Evolutionary conservation across 1,284 basidiomycete species (phyloP).

Genomic region (Ceratorhiza oryzae-sativae): DNA sequence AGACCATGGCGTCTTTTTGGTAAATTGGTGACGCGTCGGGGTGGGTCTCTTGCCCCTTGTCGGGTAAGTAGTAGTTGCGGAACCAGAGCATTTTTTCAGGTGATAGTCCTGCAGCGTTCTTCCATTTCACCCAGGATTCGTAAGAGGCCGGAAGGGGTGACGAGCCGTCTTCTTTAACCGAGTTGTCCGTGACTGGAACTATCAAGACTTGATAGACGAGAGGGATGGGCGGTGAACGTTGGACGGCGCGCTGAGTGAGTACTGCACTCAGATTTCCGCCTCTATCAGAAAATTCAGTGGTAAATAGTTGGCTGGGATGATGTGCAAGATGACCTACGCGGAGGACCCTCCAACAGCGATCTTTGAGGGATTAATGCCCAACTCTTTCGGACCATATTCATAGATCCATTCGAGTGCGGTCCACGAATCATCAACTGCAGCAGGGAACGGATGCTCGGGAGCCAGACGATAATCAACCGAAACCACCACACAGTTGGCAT

Average conservation of each 20-base stretch:
- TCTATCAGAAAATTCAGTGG: background rate
- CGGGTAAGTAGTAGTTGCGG: slow-evolving; percentile 69
- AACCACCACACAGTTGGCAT: slow-evolving; percentile 55
- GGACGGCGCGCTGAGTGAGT: slow-evolving; percentile 66
- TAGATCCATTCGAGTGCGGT: slow-evolving; percentile 70
- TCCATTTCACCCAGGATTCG: slow-evolving; percentile 64
- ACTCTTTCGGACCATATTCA: slow-evolving; percentile 53
- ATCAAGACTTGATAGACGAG: slow-evolving; percentile 69
- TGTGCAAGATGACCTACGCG: slow-evolving; percentile 55
- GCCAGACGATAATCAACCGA: slow-evolving; percentile 78
- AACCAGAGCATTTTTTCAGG: slow-evolving; percentile 77
- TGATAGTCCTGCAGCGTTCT: slow-evolving; percentile 64
- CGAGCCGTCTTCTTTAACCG: slow-evolving; percentile 45
- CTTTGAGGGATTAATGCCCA: slow-evolving; percentile 55
- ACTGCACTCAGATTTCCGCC: slow-evolving; percentile 77
- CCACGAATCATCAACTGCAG: slow-evolving; percentile 74
- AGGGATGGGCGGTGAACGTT: slow-evolving; percentile 60
- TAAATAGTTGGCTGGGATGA: background rate
- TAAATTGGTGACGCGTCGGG: slow-evolving; percentile 76
- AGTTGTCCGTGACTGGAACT: slow-evolving; percentile 78
- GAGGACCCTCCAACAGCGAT: slow-evolving; percentile 72
- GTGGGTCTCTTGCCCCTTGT: slow-evolving; percentile 62
- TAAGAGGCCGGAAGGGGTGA: slow-evolving; percentile 46
- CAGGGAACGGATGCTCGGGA: slow-evolving; percentile 76
- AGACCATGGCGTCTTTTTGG: slow-evolving; percentile 63